Conservation (phyloP, 805 yeast species). For the Zygosaccharomyces lentus region DNA sequence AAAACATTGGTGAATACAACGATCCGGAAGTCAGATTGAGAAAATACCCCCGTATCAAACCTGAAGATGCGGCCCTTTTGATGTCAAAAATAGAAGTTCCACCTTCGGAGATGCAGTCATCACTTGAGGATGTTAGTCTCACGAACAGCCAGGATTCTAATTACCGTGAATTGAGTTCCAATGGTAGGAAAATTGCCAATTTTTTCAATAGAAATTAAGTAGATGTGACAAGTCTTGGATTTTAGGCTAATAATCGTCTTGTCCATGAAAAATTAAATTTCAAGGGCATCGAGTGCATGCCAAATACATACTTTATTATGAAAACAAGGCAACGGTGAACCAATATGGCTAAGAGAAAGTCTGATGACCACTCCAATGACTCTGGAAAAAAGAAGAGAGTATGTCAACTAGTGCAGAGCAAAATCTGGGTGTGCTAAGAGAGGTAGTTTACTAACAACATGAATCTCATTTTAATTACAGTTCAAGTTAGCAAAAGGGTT, state of each 20-base stretch:
- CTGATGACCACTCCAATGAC: not conserved
- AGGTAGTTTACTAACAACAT: not conserved
- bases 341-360: constrained; percentile 11
- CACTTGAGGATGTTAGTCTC: constrained; percentile 9
- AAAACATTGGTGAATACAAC: constrained; percentile 59
- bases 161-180: constrained; percentile 13
- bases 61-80: constrained; percentile 62
- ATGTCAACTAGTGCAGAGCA: not conserved
- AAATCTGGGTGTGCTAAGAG: too few species aligned
- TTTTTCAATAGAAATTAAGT: constrained; percentile 24
- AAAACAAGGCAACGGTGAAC: not conserved
- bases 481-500: constrained; percentile 34
- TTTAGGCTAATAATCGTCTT: not conserved
- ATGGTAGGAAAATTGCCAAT: constrained; percentile 26
- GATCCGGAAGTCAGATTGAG: constrained; percentile 53
- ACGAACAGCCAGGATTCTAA: constrained; percentile 7
- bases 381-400: constrained; percentile 14
- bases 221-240: not conserved
- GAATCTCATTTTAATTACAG: constrained; percentile 7
- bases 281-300: not conserved
- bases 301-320: too few species aligned
- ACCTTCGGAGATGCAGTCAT: constrained; percentile 4
- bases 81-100: constrained; percentile 43
- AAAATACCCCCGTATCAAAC: constrained; percentile 68
- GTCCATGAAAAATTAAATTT: not conserved